These are phyloP conservation scores for Clonostachys byssicola DNA, from an alignment of 2,329 filamentous ascomycete genomes.

Conservation along the genomic window DNA sequence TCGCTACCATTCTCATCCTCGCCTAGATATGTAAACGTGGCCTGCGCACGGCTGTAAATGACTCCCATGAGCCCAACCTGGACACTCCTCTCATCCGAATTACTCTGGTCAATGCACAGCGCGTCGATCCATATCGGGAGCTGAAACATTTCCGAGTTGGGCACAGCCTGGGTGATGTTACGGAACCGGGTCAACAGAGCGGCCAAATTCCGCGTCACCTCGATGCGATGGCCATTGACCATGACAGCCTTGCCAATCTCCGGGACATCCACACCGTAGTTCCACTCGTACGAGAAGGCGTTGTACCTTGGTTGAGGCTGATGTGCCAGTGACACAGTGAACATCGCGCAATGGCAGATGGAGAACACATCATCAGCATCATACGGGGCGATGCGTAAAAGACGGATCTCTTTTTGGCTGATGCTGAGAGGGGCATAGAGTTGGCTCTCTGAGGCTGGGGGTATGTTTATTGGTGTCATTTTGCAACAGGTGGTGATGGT, in stretches of 20 bases:
- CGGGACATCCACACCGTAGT: not conserved
- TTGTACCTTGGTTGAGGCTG: not conserved
- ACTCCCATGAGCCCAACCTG: conserved; percentile 6
- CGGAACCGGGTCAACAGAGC: not conserved
- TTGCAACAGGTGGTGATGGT: no score
- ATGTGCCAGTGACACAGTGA: not conserved
- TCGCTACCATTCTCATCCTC: not conserved
- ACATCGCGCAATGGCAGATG: not conserved
- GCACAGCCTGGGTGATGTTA: not conserved
- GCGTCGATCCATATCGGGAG: conserved; percentile 10
- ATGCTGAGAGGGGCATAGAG: not conserved
- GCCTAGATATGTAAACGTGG: not conserved
- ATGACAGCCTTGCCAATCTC: not conserved
- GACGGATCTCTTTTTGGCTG: not conserved
- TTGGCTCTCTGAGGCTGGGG: no score
- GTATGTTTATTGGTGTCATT: no score
- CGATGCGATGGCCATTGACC: not conserved
- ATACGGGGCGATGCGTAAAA: not conserved
- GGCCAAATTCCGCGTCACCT: not conserved
- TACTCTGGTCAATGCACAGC: conserved; percentile 5
- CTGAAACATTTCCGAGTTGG: not conserved
- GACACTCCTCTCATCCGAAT: not conserved
- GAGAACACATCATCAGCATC: not conserved
- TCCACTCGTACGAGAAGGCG: not conserved
- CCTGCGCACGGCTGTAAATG: not conserved